A percentile compares a stretch with the other conserved stretches of the same genome.
Evolutionary conservation across 768 basidiomycete genomes (phyloP).

Genomic region (Tricholoma terreum): DNA sequence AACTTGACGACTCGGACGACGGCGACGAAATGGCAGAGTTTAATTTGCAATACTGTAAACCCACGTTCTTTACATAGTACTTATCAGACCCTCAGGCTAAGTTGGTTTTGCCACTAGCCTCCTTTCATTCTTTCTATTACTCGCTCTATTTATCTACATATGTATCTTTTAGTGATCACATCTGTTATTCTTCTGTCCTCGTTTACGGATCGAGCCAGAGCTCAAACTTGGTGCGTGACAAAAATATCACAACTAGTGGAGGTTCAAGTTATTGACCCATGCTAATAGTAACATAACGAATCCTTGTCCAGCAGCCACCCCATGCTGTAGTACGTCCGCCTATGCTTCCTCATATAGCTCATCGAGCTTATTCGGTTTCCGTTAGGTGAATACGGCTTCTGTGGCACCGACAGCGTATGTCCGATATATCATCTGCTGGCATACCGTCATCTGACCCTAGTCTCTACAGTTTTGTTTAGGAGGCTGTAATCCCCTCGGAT

Average conservation of each 20-base stretch:
- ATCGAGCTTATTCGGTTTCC: neutral
- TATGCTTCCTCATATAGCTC: neutral
- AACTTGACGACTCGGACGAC: too few relatives aligned
- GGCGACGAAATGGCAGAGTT: too few relatives aligned
- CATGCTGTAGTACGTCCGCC: slow-evolving; percentile 49
- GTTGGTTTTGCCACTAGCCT: neutral
- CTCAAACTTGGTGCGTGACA: slow-evolving; percentile 10
- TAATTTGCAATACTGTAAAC: too few relatives aligned
- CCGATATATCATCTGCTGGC: neutral
- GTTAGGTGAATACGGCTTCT: slow-evolving; percentile 55
- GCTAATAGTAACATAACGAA: slow-evolving; percentile 39
- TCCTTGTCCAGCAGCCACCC: slow-evolving; percentile 41
- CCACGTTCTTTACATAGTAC: too few relatives aligned
- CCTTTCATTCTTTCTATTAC: slow-evolving; percentile 2
- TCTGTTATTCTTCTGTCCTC: slow-evolving; percentile 13
- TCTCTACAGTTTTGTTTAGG: slow-evolving; percentile 68
- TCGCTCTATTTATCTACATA: neutral
- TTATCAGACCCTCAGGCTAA: neutral
- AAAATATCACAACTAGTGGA: neutral
- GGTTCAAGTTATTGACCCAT: neutral
- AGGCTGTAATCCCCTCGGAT: slow-evolving; percentile 81
- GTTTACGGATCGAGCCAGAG: slow-evolving; percentile 6
- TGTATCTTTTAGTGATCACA: slow-evolving; percentile 11
- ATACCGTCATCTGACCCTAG: slow-evolving; percentile 3
- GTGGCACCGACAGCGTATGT: slow-evolving; percentile 44